phyloP scores from a whole-genome alignment of 2,329 filamentous ascomycete genomes.

The Venturia carpophila region DNA sequence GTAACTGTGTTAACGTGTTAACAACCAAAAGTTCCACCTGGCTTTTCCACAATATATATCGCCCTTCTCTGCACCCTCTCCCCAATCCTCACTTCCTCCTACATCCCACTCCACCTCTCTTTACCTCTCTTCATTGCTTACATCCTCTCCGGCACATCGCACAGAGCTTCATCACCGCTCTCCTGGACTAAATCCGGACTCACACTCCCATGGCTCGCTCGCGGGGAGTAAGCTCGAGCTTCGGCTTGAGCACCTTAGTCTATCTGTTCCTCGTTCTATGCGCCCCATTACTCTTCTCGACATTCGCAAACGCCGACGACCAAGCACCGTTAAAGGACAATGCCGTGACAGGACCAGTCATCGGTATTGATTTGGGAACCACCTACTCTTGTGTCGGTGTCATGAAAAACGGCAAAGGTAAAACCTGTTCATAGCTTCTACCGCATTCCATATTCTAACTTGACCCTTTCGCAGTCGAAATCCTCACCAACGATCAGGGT shows the following conservation, averaged over 20 bases:
- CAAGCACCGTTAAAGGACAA: conserved; percentile 61
- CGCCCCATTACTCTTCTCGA: conserved; percentile 73
- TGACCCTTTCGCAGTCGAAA: conserved; percentile 30
- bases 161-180: neutral
- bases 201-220: conserved; percentile 48
- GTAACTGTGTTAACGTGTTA: conserved; percentile 11
- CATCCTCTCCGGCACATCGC: neutral
- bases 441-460: neutral
- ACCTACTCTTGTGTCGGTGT: conserved; percentile 33
- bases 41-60: neutral
- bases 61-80: neutral
- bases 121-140: neutral
- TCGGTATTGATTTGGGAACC: conserved; percentile 32
- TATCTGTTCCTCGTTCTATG: conserved; percentile 86
- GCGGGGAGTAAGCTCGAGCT: conserved; percentile 60
- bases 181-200: neutral
- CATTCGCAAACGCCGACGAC: conserved; percentile 59
- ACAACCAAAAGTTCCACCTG: conserved; percentile 8
- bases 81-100: neutral
- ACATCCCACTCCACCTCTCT: neutral
- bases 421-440: neutral
- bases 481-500: conserved; percentile 39
- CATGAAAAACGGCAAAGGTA: conserved; percentile 32
- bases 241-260: conserved; percentile 79
- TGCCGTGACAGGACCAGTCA: conserved; percentile 28